Conservation (phyloP, 176 grass and related monocot species). For the Luzula sylvatica region DNA sequence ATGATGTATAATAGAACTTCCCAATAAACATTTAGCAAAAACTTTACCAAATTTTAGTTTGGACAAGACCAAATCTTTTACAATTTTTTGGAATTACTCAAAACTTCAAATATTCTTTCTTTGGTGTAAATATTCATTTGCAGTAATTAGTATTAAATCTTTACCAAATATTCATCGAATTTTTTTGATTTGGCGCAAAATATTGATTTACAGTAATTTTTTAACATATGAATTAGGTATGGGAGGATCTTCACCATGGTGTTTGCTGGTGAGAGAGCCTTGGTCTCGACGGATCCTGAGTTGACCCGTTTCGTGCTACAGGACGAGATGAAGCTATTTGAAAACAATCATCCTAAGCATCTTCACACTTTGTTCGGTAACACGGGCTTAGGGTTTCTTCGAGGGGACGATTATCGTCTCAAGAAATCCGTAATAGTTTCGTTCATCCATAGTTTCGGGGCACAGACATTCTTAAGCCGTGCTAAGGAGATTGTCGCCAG, state of each 20-base stretch:
- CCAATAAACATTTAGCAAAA: too few relatives aligned
- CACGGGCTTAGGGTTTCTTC: slow-evolving; percentile 5
- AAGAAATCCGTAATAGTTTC: neutral
- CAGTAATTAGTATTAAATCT: too few relatives aligned
- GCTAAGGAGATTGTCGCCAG: neutral
- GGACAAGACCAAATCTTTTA: too few relatives aligned
- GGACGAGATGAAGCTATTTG: slow-evolving; percentile 17
- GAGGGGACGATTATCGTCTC: neutral
- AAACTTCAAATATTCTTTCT: too few relatives aligned
- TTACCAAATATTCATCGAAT: too few relatives aligned
- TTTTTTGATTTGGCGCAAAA: too few relatives aligned
- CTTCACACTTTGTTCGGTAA: neutral
- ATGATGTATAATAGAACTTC: too few relatives aligned
- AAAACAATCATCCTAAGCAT: neutral
- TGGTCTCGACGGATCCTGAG: slow-evolving; percentile 20
- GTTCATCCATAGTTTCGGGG: neutral
- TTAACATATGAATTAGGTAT: neutral
- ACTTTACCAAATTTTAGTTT: too few relatives aligned
- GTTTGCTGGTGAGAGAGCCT: neutral
- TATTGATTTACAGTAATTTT: too few relatives aligned
- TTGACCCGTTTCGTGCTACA: slow-evolving; percentile 22
- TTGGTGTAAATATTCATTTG: too few relatives aligned
- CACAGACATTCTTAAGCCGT: neutral
- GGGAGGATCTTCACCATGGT: slow-evolving; percentile 16
- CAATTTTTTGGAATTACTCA: too few relatives aligned